phyloP scores from a whole-genome alignment of 108 stramenopile species.

The Nitzschia sp. region DNA sequence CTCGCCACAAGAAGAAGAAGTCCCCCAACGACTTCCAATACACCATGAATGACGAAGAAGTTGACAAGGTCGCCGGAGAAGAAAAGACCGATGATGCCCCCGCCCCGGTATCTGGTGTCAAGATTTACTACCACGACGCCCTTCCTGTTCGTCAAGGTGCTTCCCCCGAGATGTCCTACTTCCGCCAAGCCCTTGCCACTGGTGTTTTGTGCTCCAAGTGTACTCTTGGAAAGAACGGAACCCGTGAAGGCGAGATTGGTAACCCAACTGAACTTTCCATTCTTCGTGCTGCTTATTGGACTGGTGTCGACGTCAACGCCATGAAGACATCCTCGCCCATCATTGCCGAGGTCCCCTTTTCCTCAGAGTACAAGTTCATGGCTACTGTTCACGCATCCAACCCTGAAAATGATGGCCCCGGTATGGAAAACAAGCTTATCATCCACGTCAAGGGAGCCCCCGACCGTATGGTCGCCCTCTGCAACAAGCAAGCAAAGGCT shows the following conservation, averaged over 20 bases:
- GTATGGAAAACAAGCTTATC: constrained; percentile 43
- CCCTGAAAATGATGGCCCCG: constrained; percentile 51
- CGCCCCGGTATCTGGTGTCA: neutral
- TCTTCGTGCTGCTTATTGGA: constrained; percentile 77
- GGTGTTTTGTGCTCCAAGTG: constrained; percentile 82
- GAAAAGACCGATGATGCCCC: constrained; percentile 7
- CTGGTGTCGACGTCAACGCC: constrained; percentile 65
- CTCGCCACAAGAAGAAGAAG: constrained; percentile 8
- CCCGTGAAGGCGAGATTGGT: constrained; percentile 81
- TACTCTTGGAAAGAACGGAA: constrained; percentile 70
- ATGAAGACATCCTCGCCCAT: constrained; percentile 60
- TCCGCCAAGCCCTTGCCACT: constrained; percentile 63
- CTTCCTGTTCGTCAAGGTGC: constrained; percentile 61
- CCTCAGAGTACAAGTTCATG: constrained; percentile 89
- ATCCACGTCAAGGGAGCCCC: constrained; percentile 96
- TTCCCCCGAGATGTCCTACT: constrained; percentile 50
- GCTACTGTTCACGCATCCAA: constrained; percentile 67
- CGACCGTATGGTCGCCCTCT: constrained; percentile 84
- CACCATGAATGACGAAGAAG: constrained; percentile 30
- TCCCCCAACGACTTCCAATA: constrained; percentile 28
- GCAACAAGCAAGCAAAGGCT: constrained; percentile 60
- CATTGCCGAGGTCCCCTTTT: constrained; percentile 82
- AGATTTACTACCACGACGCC: constrained; percentile 31
- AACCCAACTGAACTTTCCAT: constrained; percentile 88
- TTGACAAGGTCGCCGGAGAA: constrained; percentile 1